Conservation (phyloP, 331 rosid species). For the Malus hybrid region DNA sequence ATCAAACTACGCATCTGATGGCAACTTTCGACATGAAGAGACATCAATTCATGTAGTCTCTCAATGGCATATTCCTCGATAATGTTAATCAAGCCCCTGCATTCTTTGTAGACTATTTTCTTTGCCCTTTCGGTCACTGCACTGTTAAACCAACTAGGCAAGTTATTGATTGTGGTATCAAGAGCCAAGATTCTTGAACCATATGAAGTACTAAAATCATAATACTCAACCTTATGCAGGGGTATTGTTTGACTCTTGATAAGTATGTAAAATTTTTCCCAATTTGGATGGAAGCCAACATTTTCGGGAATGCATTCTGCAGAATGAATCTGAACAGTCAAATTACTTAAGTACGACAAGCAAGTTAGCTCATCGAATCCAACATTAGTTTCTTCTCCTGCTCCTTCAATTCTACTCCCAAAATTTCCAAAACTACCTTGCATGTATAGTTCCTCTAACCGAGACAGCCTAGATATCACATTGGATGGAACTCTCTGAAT, state of each 20-base stretch:
- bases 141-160: not conserved
- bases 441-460: not conserved
- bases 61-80: not conserved
- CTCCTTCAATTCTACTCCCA: not conserved
- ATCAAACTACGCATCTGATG: not conserved
- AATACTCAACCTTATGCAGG: not conserved
- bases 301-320: not conserved
- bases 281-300: not conserved
- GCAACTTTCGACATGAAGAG: not conserved
- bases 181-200: not conserved
- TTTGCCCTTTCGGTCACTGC: not conserved
- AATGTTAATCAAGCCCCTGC: not conserved
- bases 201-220: not conserved
- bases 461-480: not conserved
- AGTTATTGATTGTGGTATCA: not conserved
- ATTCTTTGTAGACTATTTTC: not conserved
- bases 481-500: not conserved
- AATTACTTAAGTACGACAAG: constrained; percentile 18
- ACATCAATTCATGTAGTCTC: not conserved
- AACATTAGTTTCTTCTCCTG: not conserved
- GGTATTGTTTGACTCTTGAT: not conserved
- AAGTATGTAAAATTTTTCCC: not conserved
- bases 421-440: not conserved
- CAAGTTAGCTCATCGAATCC: constrained; percentile 22
- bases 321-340: constrained; percentile 16